Conservation (phyloP, 1,139 yeast genomes). For the Saccharomyces hybrid region DNA sequence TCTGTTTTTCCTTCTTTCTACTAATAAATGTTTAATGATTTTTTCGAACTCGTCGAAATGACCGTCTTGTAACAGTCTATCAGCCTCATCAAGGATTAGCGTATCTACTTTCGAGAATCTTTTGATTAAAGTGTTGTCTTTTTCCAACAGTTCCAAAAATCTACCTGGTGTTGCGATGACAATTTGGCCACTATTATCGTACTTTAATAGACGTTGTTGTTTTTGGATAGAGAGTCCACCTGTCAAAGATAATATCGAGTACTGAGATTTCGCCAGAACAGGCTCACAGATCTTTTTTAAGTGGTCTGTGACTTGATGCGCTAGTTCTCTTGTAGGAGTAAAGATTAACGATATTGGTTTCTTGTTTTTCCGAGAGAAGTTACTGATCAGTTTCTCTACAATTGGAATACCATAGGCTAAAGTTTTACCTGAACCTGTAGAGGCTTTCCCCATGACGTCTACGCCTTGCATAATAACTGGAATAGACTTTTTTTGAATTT, state of each 20-base stretch:
- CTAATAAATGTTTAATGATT: slow-evolving; percentile 52
- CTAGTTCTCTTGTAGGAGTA: slow-evolving; percentile 94
- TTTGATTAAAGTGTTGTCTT: slow-evolving; percentile 45
- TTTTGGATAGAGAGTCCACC: slow-evolving; percentile 94
- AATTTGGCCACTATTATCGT: slow-evolving; percentile 60
- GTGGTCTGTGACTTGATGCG: slow-evolving; percentile 87
- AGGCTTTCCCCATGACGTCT: slow-evolving; percentile 91
- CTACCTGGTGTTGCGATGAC: slow-evolving; percentile 97
- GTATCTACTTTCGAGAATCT: slow-evolving; percentile 59
- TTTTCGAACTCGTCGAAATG: slow-evolving; percentile 91
- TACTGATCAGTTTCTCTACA: slow-evolving; percentile 50
- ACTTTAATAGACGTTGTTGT: slow-evolving; percentile 69
- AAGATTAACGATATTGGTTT: slow-evolving; percentile 73
- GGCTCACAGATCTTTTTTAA: slow-evolving; percentile 38
- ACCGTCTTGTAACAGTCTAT: slow-evolving; percentile 88
- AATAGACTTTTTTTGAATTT: slow-evolving; percentile 70
- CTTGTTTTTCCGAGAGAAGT: slow-evolving; percentile 10
- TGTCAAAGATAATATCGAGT: slow-evolving; percentile 68
- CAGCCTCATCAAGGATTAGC: slow-evolving; percentile 94
- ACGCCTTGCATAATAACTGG: slow-evolving; percentile 66
- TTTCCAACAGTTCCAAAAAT: slow-evolving; percentile 70
- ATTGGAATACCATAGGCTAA: slow-evolving; percentile 95
- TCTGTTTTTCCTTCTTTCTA: slow-evolving; percentile 15
- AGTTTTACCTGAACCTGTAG: slow-evolving; percentile 97
- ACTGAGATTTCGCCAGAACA: slow-evolving; percentile 54